Base-by-base conservation (phyloP, 768 basidiomycete species). In the Lactarius sp. region DNA sequence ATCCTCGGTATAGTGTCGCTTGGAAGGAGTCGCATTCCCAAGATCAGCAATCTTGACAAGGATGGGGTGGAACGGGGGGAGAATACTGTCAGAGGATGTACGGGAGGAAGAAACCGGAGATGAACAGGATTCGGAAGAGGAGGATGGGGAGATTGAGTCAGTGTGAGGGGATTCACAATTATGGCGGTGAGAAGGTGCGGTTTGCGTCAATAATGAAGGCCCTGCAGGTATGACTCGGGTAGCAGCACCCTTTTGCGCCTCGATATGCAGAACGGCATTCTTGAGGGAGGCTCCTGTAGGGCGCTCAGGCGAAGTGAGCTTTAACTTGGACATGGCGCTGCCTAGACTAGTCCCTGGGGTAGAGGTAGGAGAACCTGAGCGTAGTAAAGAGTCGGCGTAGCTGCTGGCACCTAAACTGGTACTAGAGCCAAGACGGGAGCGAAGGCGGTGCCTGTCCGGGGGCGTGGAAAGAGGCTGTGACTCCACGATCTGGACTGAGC, bases 21-120 rank as follows among this genome's bases (percentile, higher is more conserved):
- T 87, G n/a, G 90, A 87, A 16, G 92, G 94, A 41, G 94, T 94
- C 31, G 94, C 94, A 72, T 97, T 97, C 31, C 94, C 94, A 50
- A 97, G 77, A 77, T 97, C 94, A 36, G 94, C 94, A 66, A 97
- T 94, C 80, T 97, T 96, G 71, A 97, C 83, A 20, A 83, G 86
- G 68, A 97, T 85, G 3, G 83, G 82, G 18, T 47, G 68, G 56
- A 63, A 56, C 1, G 61, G n/a, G 4, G 56, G 41, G 31, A 50
- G 63, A 14, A 61, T 56, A 20, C 53, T 51, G 18, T 68, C 64
- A 4, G 69, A 62, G 16, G 67, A 58, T 46, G 62, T 60, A 22
- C 27, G n/a, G 0, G 46, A 42, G 31, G 56, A 39, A 44, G 53
- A 47, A 34, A 53, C 3, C 12, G 46, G 37, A 46, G 63, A 53